phyloP scores from a whole-genome alignment of 768 basidiomycete species.

The Boletus reticulatus region DNA sequence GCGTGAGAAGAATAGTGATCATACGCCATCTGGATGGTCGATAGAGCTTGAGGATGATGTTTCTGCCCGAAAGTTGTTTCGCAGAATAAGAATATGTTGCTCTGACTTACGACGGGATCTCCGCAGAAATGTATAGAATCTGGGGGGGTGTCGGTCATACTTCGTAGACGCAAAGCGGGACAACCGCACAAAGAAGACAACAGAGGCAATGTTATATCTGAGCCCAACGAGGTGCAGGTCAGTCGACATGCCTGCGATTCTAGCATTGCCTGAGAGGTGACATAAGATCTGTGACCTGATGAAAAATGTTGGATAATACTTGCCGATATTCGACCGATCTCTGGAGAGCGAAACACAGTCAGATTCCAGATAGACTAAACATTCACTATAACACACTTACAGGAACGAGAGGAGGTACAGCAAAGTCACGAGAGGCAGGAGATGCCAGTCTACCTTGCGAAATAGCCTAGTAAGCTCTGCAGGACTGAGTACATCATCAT shows the following conservation, averaged over 20 bases:
- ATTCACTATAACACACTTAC: conserved; percentile 25
- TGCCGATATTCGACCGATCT: conserved; percentile 46
- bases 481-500: conserved; percentile 1
- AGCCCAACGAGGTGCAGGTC: conserved; percentile 35
- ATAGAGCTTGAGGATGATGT: conserved; percentile 35
- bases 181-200: conserved; percentile 34
- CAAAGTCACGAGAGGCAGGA: conserved; percentile 43
- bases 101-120: conserved; percentile 36
- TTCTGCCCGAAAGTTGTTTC: conserved; percentile 20
- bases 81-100: not conserved
- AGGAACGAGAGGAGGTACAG: conserved; percentile 46
- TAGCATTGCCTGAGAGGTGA: conserved; percentile 36
- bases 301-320: conserved; percentile 9
- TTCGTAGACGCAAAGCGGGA: not conserved
- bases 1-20: not conserved
- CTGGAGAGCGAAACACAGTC: conserved; percentile 15
- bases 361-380: not conserved
- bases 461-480: conserved; percentile 28
- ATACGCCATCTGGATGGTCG: conserved; percentile 36
- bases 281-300: not conserved
- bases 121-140: conserved; percentile 35
- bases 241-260: conserved; percentile 43
- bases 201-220: conserved; percentile 37
- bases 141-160: conserved; percentile 7
- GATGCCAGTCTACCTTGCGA: conserved; percentile 43